Evolutionary conservation across 257 asterid species (phyloP).

Genomic region (Linaria vulgaris): DNA sequence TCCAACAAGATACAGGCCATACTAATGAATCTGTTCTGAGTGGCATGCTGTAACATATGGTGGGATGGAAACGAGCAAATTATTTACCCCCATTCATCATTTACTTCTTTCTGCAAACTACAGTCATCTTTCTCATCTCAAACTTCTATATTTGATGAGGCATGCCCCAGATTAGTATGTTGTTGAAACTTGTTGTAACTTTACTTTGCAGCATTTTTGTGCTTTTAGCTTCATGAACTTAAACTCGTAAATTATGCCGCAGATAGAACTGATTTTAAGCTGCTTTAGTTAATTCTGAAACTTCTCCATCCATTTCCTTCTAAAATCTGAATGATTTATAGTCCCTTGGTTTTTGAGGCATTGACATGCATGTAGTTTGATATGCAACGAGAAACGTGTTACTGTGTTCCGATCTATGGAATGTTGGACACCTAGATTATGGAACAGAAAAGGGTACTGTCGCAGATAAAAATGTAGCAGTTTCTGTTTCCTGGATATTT

Average conservation of each 20-base stretch:
- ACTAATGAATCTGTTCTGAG: constrained; percentile 32
- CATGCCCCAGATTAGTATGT: constrained; percentile 34
- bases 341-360: no score
- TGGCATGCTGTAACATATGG: constrained; percentile 23
- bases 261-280: no score
- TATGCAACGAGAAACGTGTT: no score
- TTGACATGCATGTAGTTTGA: no score
- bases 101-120: constrained; percentile 20
- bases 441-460: no score
- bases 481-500: no score
- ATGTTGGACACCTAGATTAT: no score
- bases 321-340: no score
- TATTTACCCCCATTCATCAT: constrained; percentile 16
- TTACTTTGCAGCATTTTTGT: constrained; percentile 21
- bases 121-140: constrained; percentile 13
- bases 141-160: constrained; percentile 18
- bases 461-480: no score
- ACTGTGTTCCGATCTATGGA: no score
- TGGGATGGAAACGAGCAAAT: constrained; percentile 26
- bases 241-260: neutral
- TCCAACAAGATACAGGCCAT: constrained; percentile 67
- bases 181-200: constrained; percentile 27
- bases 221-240: constrained; percentile 31
- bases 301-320: no score
- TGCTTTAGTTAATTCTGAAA: no score